Evolutionary conservation across 108 stramenopile genomes (phyloP), one percentile per base, ranked within the genome.

Genomic region (Skeletonema costatum): DNA sequence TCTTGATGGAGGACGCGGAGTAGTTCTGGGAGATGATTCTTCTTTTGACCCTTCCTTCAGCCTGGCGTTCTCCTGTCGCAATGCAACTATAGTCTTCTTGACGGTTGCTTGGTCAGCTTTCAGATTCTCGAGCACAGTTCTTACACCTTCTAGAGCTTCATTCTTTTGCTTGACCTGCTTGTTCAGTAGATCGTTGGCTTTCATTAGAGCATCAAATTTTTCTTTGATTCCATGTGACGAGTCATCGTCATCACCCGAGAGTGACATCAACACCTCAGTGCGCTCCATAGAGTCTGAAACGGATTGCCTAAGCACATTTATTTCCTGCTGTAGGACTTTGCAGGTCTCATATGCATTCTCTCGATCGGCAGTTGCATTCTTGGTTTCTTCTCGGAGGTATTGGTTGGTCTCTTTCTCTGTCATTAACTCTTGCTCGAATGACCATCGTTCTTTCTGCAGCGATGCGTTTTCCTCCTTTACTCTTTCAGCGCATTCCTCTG

Each of bases 21-120:
- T 19, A 30, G 63, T 5, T 36, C 19, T 16, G 8, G 17, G 56
- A 16, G 51, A 42, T 21, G 46, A 39, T 35, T 59, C 53, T n/a
- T 68, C 65, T 56, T 56, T 56, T 25, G 7, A 2, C 29, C 39
- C 74, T 31, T 73, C 72, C 2, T 73, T 72, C 42, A 81, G 73
- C 39, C 46, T 56, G 21, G 44, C 14, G 46, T 81, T 81, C 41
- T 81, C 80, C 21, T 50, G 44, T 8, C 80, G 80, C 30, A 81
- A 44, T 60, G 53, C 41, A 36, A 65, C 68, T 5, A 81, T 67
- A 5, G 72, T 81, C 53, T 81, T 63, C 53, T 70, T 81, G 17
- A 70, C 70, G 6, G 41, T 56, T 31, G 59, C 25, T 31, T 81
- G 72, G 5, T 81, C 80, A 5, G 59, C 61, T 56, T 81, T 69